Conservation (phyloP, 371 early-diverging fungal species). For the Rhizomucor miehei region DNA sequence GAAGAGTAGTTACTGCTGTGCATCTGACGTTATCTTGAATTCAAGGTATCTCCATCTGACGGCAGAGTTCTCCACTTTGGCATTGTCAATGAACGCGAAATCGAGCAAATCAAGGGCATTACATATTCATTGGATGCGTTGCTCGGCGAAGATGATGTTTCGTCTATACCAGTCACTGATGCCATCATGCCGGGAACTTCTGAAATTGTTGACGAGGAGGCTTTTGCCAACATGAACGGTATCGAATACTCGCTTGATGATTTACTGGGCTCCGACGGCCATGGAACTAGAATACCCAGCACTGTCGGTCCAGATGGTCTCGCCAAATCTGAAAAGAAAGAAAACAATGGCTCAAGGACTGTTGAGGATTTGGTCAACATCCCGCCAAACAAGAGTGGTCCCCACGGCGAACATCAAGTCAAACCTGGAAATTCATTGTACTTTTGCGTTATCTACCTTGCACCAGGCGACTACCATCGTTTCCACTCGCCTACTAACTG, state of each 20-base stretch:
- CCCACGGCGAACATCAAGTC: constrained; percentile 35
- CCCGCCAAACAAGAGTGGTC: constrained; percentile 19
- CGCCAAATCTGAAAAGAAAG: constrained; percentile 21
- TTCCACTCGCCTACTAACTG: constrained; percentile 97
- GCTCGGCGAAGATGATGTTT: constrained; percentile 64
- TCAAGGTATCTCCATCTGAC: constrained; percentile 83
- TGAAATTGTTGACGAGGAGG: constrained; percentile 61
- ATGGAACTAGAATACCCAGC: constrained; percentile 26
- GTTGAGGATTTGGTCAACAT: constrained; percentile 13
- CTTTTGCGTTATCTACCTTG: constrained; percentile 91
- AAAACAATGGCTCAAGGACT: constrained; percentile 18
- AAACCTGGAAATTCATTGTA: constrained; percentile 74
- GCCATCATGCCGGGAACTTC: constrained; percentile 41
- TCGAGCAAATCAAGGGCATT: constrained; percentile 94
- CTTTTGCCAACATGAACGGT: constrained; percentile 89
- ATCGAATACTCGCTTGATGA: constrained; percentile 85
- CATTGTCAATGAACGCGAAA: constrained; percentile 65
- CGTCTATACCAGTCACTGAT: constrained; percentile 32
- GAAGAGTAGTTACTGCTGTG: neutral
- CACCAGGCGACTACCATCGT: constrained; percentile 97
- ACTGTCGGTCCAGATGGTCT: constrained; percentile 44
- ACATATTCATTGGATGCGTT: constrained; percentile 87
- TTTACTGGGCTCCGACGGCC: constrained; percentile 61
- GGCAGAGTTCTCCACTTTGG: constrained; percentile 91
- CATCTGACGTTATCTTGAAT: neutral